Conservation (phyloP, 495 filamentous ascomycete species). For the Aspergillus bertholletiae region DNA sequence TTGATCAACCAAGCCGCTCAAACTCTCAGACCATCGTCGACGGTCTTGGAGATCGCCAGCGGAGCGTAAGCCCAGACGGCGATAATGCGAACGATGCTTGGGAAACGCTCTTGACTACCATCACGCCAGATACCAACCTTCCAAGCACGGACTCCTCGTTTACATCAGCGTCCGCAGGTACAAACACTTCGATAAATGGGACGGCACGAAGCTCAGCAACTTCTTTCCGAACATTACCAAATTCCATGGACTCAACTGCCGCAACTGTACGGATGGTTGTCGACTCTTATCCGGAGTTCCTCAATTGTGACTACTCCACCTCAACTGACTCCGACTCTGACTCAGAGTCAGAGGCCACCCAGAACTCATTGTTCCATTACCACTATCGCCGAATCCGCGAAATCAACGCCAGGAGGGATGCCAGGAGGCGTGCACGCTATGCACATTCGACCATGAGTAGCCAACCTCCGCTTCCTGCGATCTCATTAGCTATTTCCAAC, state of each 20-base stretch:
- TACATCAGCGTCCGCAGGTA: constrained; percentile 56
- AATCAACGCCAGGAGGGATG: constrained; percentile 19
- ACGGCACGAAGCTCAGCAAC: constrained; percentile 36
- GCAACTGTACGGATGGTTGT: constrained; percentile 27
- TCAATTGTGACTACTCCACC: constrained; percentile 41
- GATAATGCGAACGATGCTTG: constrained; percentile 57
- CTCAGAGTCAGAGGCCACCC: constrained; percentile 24
- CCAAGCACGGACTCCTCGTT: constrained; percentile 82
- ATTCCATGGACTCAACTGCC: constrained; percentile 16
- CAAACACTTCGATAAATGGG: constrained; percentile 19
- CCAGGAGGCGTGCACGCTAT: constrained; percentile 25
- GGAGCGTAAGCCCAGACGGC: constrained; percentile 73
- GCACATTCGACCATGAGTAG: constrained; percentile 35
- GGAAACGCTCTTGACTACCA: constrained; percentile 75
- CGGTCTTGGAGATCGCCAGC: constrained; percentile 78
- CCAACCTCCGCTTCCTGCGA: constrained; percentile 37
- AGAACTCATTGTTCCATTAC: constrained; percentile 18
- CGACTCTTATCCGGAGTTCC: constrained; percentile 38
- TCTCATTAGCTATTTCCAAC: constrained; percentile 34
- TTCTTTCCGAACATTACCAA: constrained; percentile 27
- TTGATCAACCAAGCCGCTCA: constrained; percentile 17
- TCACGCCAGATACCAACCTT: constrained; percentile 74
- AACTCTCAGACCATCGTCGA: constrained; percentile 43
- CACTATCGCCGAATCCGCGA: constrained; percentile 17
- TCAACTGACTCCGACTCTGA: constrained; percentile 29